phyloP scores from a whole-genome alignment of 2,329 filamentous ascomycete genomes.

The Coniochaeta prunicola region DNA sequence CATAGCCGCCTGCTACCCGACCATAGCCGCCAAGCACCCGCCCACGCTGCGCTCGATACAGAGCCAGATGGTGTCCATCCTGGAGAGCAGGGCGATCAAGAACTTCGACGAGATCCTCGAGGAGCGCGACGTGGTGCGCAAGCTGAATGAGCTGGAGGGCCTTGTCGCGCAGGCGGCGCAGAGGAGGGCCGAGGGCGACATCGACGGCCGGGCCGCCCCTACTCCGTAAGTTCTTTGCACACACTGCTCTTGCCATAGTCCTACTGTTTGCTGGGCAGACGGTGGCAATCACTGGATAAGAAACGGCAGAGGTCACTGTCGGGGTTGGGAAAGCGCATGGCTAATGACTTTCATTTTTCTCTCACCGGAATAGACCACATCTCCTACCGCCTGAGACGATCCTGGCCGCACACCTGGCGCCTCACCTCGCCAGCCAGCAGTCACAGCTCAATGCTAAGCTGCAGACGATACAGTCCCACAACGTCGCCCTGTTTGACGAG shows the following conservation, averaged over 20 bases:
- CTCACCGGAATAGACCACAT: conserved; percentile 36
- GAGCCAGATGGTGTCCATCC: conserved; percentile 48
- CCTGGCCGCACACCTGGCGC: conserved; percentile 46
- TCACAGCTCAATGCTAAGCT: conserved; percentile 50
- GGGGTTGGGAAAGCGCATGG: no score
- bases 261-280: neutral
- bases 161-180: conserved; percentile 43
- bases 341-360: neutral
- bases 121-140: conserved; percentile 43
- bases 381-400: conserved; percentile 45
- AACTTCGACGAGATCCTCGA: conserved; percentile 51
- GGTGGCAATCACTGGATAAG: no score
- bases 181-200: conserved; percentile 24
- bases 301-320: no score
- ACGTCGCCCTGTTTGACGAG: conserved; percentile 44
- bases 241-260: neutral
- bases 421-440: conserved; percentile 44
- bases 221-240: conserved; percentile 37
- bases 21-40: conserved; percentile 43
- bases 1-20: conserved; percentile 55
- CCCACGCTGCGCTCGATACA: conserved; percentile 47
- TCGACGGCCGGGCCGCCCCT: conserved; percentile 20
- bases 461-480: conserved; percentile 49
- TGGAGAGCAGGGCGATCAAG: conserved; percentile 47
- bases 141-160: conserved; percentile 52